Base-by-base conservation (phyloP, 2,329 filamentous ascomycete species). In the Bipolaris oryzae region DNA sequence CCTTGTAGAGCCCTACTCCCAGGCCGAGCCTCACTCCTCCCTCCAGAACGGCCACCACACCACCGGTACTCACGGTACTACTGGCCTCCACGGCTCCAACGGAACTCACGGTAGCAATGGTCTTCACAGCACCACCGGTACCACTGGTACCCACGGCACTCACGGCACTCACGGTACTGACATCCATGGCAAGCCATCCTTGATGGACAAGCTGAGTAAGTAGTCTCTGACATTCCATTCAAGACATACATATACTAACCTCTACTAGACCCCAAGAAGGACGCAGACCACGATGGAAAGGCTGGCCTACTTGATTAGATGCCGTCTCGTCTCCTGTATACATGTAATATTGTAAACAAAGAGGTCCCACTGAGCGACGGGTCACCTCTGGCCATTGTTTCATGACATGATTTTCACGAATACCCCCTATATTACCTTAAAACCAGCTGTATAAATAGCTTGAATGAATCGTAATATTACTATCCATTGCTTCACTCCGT, bases 231-330 rank as follows among this genome's bases (percentile, higher is more conserved):
- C 3, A 15, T 16, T 33, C 9, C 2, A 33, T 7, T 10, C 3
- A 45, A 9, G 23, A 45, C 25, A 45, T 20, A 2, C 4, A 45
- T 20, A 11, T 15, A 31, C 42, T 45, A 45, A 45, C 25, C 4
- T 16, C 11, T 16, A 3, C 23, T n/a, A 55, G 53, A 86, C 72
- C 83, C 84, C 4, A 79, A 75, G 72, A 78, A 73, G 28, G 83
- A 86, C 66, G 60, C 82, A 23, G 77, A 84, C 61, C 73, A 78
- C 34, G 83, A 86, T 69, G 84, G 84, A 53, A 83, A 85, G 76
- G 71, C 74, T 31, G 83, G 82, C 5, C 83, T 85, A 58, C 81
- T 84, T 79, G 68, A 79, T 39, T 83, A 78, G 20, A 54, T 46
- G 15, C 33, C 7, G 18, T 56, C 28, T 35, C 34, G 3, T 23